A percentile compares a stretch with the other conserved stretches of the same genome.
Evolutionary conservation across 495 filamentous ascomycete genomes (phyloP).

Genomic region (Collariella sp.): DNA sequence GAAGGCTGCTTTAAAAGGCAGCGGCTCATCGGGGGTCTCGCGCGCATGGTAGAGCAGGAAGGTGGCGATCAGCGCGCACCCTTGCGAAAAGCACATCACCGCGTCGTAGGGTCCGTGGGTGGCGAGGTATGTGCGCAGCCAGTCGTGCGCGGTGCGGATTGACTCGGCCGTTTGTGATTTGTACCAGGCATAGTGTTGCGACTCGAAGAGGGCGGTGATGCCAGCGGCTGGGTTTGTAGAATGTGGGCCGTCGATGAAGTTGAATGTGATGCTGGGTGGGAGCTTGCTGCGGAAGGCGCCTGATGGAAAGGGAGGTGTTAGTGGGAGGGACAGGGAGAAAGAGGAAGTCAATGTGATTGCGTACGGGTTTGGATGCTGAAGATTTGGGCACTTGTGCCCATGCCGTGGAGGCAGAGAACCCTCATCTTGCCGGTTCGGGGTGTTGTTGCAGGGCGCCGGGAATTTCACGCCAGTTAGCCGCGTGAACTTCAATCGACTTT

Average conservation of each 20-base stretch:
- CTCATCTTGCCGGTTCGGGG: conserved; percentile 32
- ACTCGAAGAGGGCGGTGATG: conserved; percentile 44
- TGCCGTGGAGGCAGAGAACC: conserved; percentile 56
- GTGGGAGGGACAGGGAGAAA: not conserved
- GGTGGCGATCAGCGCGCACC: conserved; percentile 43
- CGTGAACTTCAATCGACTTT: too few relatives aligned
- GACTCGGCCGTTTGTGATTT: conserved; percentile 26
- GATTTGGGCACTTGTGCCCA: conserved; percentile 50
- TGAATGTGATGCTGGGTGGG: conserved; percentile 34
- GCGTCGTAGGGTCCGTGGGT: conserved; percentile 52
- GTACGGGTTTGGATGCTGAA: conserved; percentile 53
- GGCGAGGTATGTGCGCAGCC: conserved; percentile 42
- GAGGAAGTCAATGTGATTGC: conserved; percentile 6
- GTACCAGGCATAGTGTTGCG: conserved; percentile 44
- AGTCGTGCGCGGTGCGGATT: conserved; percentile 34
- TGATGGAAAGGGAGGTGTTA: conserved; percentile 5
- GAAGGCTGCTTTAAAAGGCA: conserved; percentile 51
- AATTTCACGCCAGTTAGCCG: too few relatives aligned
- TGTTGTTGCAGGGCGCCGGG: too few relatives aligned
- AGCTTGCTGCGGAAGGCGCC: conserved; percentile 28
- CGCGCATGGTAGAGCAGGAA: conserved; percentile 36
- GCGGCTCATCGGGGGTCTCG: conserved; percentile 23
- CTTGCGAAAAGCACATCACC: conserved; percentile 53
- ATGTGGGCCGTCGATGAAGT: conserved; percentile 49
- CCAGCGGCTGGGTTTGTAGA: conserved; percentile 39